A percentile compares a stretch with the other conserved stretches of the same genome.
These are phyloP conservation scores for Tylopilus balloui DNA, from an alignment of 768 basidiomycete genomes.

Conservation along the genomic window DNA sequence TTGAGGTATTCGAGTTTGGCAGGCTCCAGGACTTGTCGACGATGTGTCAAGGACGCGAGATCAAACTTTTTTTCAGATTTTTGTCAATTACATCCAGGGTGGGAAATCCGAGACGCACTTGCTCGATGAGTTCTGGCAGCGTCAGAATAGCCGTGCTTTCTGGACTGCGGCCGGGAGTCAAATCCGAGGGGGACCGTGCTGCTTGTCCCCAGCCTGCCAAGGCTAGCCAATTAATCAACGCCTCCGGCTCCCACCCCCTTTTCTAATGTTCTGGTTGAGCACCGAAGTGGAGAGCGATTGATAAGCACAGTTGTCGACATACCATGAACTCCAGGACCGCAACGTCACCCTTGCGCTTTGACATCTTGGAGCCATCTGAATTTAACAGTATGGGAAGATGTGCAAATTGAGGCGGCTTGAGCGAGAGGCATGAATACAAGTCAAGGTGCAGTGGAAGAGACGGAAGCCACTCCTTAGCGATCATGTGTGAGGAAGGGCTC, in stretches of 20 bases:
- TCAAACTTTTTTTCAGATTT: conserved; percentile 53
- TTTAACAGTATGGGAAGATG: conserved; percentile 91
- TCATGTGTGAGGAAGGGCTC: not conserved
- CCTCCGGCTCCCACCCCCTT: conserved; percentile 86
- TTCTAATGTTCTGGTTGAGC: conserved; percentile 40
- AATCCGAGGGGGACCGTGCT: conserved; percentile 32
- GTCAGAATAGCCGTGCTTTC: conserved; percentile 64
- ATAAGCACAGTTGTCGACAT: conserved; percentile 13
- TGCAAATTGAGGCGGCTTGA: conserved; percentile 75
- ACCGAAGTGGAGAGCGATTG: not conserved
- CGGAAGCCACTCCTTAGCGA: conserved; percentile 85
- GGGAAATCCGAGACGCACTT: conserved; percentile 37
- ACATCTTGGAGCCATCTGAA: conserved; percentile 89
- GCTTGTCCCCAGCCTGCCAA: conserved; percentile 87
- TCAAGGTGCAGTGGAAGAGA: conserved; percentile 90
- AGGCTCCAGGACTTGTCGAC: conserved; percentile 77
- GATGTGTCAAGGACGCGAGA: conserved; percentile 68
- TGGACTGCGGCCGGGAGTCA: conserved; percentile 40
- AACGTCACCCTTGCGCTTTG: conserved; percentile 89
- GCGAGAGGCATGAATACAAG: conserved; percentile 73
- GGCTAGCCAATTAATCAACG: conserved; percentile 89
- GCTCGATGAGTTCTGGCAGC: conserved; percentile 58
- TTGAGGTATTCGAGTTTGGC: conserved; percentile 84
- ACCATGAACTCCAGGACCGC: conserved; percentile 85
- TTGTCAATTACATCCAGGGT: not conserved